These are phyloP conservation scores for Quercus aquifolioides DNA, from an alignment of 306 rosid genomes.

Conservation along the genomic window DNA sequence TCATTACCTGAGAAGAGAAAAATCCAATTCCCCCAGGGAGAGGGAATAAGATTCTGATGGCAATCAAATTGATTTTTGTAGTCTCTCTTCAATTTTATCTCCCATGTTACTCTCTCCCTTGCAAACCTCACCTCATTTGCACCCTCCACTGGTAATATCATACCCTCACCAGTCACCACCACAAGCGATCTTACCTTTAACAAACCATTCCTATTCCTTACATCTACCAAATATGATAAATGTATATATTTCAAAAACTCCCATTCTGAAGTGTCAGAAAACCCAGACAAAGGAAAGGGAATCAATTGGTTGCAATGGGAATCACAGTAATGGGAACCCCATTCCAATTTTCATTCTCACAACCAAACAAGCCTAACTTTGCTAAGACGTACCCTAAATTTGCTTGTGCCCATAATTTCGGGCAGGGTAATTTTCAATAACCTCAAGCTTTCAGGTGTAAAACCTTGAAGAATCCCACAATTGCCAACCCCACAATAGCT, in stretches of 20 bases:
- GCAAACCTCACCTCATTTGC: not conserved
- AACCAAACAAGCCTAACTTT: not conserved
- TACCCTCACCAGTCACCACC: not conserved
- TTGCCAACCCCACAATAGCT: not conserved
- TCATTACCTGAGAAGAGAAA: not conserved
- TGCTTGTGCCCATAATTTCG: not conserved
- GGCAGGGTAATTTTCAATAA: not conserved
- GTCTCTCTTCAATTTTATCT: too few relatives aligned
- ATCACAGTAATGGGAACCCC: not conserved
- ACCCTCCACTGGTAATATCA: not conserved
- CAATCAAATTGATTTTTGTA: not conserved
- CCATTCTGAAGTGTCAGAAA: not conserved
- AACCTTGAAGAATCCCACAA: not conserved
- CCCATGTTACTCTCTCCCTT: not conserved
- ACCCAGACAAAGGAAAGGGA: not conserved
- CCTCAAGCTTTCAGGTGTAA: not conserved
- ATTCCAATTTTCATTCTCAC: not conserved
- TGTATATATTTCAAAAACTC: too few relatives aligned
- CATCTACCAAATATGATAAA: not conserved
- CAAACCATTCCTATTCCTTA: not conserved
- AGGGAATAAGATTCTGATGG: not conserved
- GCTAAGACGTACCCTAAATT: not conserved
- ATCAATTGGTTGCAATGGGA: not conserved
- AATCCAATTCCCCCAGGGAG: too few relatives aligned
- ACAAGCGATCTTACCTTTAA: not conserved